Conservation (phyloP, 1,284 basidiomycete species). For the Cryptococcus depauperatus region DNA sequence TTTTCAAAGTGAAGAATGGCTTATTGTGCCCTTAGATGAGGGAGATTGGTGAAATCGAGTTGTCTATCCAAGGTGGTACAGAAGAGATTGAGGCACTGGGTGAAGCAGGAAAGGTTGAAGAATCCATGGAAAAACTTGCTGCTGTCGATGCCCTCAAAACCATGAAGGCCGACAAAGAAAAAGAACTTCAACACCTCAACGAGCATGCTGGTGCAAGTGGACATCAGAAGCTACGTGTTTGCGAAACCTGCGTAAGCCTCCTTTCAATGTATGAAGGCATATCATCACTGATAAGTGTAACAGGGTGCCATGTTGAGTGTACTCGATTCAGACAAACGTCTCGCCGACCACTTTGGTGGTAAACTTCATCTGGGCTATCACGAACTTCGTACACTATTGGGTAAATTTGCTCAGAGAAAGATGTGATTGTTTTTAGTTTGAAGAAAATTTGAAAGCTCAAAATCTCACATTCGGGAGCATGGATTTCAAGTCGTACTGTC, state of each 20-base stretch:
- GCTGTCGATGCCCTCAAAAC: slow-evolving; percentile 96
- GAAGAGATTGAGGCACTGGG: slow-evolving; percentile 95
- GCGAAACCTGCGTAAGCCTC: slow-evolving; percentile 76
- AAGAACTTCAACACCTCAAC: slow-evolving; percentile 89
- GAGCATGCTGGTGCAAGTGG: slow-evolving; percentile 98
- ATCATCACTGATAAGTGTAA: background rate
- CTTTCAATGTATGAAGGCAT: background rate
- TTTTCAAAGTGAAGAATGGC: too few species aligned
- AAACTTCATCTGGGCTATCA: slow-evolving; percentile 99
- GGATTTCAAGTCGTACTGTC: too few species aligned
- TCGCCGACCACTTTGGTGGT: slow-evolving; percentile 99
- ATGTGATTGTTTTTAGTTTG: too few species aligned
- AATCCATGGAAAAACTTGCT: slow-evolving; percentile 93
- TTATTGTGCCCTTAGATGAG: too few species aligned
- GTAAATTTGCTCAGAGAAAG: slow-evolving; percentile 76
- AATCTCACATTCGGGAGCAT: too few species aligned
- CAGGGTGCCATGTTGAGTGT: slow-evolving; percentile 87
- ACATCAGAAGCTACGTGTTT: slow-evolving; percentile 97
- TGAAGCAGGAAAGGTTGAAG: slow-evolving; percentile 95
- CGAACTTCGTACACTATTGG: slow-evolving; percentile 87
- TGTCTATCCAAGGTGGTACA: slow-evolving; percentile 95
- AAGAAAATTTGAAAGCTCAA: too few species aligned
- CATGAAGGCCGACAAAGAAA: slow-evolving; percentile 95
- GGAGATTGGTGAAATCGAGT: slow-evolving; percentile 98
- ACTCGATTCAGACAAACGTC: slow-evolving; percentile 92